Percentiles rank a stretch among this genome's conserved stretches.
phyloP scores from a whole-genome alignment of 805 yeast genomes.

The Myxozyma kluyveri region DNA sequence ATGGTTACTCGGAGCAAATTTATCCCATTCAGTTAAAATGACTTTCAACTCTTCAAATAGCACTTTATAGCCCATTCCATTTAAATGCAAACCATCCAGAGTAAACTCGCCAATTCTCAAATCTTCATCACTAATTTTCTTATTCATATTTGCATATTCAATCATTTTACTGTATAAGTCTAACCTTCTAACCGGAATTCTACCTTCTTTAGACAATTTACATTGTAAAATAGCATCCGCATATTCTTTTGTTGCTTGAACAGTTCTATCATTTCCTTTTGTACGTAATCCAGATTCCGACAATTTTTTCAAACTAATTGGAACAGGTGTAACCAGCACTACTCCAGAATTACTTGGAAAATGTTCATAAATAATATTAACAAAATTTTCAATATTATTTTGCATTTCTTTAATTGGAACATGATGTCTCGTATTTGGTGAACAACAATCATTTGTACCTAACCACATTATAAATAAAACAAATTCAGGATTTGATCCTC shows the following conservation, averaged over 20 bases:
- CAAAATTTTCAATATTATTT: conserved; percentile 3
- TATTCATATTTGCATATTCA: not conserved
- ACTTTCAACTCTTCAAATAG: conserved; percentile 9
- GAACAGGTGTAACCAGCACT: conserved; percentile 22
- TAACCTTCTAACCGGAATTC: not conserved
- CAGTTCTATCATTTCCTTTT: conserved; percentile 23
- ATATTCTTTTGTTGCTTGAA: conserved; percentile 14
- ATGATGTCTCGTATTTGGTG: conserved; percentile 22
- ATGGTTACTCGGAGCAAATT: conserved; percentile 3
- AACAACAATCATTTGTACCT: conserved; percentile 27
- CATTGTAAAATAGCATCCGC: conserved; percentile 17
- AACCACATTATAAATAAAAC: conserved; percentile 28
- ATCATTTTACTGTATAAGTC: conserved; percentile 6
- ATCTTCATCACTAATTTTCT: not conserved
- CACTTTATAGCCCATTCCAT: conserved; percentile 30
- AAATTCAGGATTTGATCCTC: conserved; percentile 1
- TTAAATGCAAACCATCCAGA: conserved; percentile 32
- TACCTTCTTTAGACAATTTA: not conserved
- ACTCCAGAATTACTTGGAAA: conserved; percentile 13
- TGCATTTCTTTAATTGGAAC: conserved; percentile 8
- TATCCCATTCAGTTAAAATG: conserved; percentile 9
- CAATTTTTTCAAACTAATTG: conserved; percentile 16
- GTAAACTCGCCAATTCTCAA: conserved; percentile 9
- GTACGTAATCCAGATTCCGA: conserved; percentile 11
- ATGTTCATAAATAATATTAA: conserved; percentile 1